Evolutionary conservation across 164 flowering plant species (phyloP), one percentile per base, ranked within the genome.

Genomic region (Hamamelis virginiana): DNA sequence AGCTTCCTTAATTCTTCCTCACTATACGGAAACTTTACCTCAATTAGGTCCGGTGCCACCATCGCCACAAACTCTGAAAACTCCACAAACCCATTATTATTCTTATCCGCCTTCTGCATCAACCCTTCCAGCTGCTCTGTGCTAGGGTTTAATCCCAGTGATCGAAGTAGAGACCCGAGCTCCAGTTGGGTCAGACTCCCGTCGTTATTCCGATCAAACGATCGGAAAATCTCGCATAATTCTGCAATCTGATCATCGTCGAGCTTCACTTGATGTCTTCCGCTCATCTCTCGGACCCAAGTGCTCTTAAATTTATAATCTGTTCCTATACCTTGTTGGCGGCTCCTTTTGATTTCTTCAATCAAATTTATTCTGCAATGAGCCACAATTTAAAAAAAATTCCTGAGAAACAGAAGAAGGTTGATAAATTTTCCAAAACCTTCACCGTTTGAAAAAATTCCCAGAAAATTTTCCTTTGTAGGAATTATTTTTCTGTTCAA

Each of bases 101-200:
- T 94, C 1, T 73, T 86, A 56, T 94, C 97, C 0, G 92, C 92
- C 72, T 84, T 91, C 33, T 82, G 85, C 27, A 88, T 85, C 53
- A 94, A 74, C 1, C 80, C 62, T 0, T 94, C 92, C 10, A 94
- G 78, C 75, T 91, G 97, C 0, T 89, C 96, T 0, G 83, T 41
- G 71, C 92, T 90, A 1, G 94, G 96, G 60, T 87, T 87, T 38
- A 94, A 77, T 0, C 97, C 98, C 0, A 94, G 83, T 0, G 98
- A 85, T 15, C 98, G 83, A 13, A 94, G 77, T 1, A 94, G 87
- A 5, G 97, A 85, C 1, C 89, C 96, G 18, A 91, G 85, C 80
- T 91, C 98, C 3, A 91, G 84, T 75, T 90, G 91, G 11, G 97
- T 91, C 11, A 94, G 75, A 81, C 98, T 94, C 0, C 98, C 97